phyloP scores from a whole-genome alignment of 2,329 filamentous ascomycete genomes.

The Pezicula neosporulosa region DNA sequence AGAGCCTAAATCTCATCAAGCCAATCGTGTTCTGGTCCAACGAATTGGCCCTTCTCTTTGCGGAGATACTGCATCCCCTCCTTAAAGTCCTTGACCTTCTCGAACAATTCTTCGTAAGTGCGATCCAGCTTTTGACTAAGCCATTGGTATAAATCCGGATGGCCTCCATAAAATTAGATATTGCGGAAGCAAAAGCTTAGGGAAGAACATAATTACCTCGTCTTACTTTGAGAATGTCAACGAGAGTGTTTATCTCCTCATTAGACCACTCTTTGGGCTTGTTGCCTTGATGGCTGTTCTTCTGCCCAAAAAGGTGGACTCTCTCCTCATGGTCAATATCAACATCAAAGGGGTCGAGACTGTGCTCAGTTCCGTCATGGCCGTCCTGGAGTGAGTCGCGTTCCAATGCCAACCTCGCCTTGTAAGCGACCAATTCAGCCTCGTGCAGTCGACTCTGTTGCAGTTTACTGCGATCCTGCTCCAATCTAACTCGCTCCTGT shows the following conservation, averaged over 20 bases:
- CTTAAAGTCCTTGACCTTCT: constrained; percentile 21
- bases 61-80: constrained; percentile 12
- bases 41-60: constrained; percentile 12
- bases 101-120: constrained; percentile 25
- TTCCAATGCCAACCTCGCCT: neutral
- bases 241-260: neutral
- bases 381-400: neutral
- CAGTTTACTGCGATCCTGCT: neutral
- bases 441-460: neutral
- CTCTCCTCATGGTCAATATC: neutral
- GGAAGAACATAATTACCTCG: neutral
- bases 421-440: neutral
- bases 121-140: constrained; percentile 12
- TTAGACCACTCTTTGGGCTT: neutral
- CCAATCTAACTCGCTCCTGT: neutral
- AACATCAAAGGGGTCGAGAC: neutral
- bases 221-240: neutral
- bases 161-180: constrained; percentile 8
- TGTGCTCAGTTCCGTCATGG: neutral
- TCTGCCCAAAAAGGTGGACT: neutral
- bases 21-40: constrained; percentile 13
- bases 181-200: no score
- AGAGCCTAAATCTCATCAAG: constrained; percentile 11
- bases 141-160: constrained; percentile 13
- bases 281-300: neutral